Conservation (phyloP, 202 grass and related monocot genomes). For the Brachypodium distachyon region DNA sequence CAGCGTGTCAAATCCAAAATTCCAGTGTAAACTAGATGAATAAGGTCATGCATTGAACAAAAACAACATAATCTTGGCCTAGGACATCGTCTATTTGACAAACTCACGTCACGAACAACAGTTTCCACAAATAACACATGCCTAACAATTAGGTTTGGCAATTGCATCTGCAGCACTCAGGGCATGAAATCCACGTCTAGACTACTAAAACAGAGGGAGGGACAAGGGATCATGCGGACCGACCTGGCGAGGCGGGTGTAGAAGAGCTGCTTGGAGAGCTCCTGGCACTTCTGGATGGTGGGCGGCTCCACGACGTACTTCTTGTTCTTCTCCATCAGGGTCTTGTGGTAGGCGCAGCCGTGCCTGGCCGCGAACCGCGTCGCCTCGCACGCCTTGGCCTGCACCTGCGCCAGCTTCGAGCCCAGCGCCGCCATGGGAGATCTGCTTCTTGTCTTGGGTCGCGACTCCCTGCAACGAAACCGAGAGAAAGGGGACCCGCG, state of each 20-base stretch:
- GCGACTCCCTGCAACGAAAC: background rate
- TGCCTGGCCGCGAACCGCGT: slow-evolving; percentile 42
- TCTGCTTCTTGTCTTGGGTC: slow-evolving; percentile 14
- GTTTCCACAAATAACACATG: background rate
- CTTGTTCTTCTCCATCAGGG: slow-evolving; percentile 58
- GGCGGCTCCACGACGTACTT: slow-evolving; percentile 40
- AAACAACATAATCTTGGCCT: background rate
- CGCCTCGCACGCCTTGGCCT: slow-evolving; percentile 45
- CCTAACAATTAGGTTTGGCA: background rate
- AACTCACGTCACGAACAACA: background rate
- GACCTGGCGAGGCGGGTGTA: slow-evolving; percentile 80
- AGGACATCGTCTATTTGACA: background rate
- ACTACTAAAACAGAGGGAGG: background rate
- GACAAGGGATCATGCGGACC: background rate
- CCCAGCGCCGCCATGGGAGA: slow-evolving; percentile 48
- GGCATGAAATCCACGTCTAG: background rate
- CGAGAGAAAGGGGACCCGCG: background rate
- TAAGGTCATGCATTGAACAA: background rate
- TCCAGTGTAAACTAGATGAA: background rate
- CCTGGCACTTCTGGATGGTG: slow-evolving; percentile 54
- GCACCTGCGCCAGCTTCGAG: slow-evolving; percentile 43
- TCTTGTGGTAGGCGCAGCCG: slow-evolving; percentile 43
- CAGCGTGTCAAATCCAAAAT: background rate
- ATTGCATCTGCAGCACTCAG: background rate
- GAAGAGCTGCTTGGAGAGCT: slow-evolving; percentile 76